Conservation (phyloP, 805 yeast species). For the Pichia insulana region DNA sequence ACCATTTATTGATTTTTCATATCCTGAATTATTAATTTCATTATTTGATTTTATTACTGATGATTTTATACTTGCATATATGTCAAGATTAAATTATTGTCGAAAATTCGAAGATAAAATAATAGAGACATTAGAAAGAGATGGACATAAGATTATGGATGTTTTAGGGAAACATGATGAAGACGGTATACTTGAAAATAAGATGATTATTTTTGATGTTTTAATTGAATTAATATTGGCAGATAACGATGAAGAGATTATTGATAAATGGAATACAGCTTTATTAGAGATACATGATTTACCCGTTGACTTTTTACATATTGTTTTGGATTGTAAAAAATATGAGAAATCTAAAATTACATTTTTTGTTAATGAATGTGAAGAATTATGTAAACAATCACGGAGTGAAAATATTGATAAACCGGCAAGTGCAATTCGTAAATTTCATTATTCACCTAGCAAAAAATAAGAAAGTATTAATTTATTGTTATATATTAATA, state of each 20-base stretch:
- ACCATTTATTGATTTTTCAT: conserved; percentile 23
- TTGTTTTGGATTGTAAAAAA: conserved; percentile 44
- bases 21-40: conserved; percentile 24
- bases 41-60: conserved; percentile 27
- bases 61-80: conserved; percentile 32
- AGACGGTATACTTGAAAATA: conserved; percentile 13
- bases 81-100: conserved; percentile 18
- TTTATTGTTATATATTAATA: conserved; percentile 1
- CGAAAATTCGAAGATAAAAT: conserved; percentile 23
- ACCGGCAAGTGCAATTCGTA: conserved; percentile 4
- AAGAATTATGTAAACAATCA: conserved; percentile 8
- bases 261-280: conserved; percentile 36
- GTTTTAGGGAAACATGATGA: conserved; percentile 40
- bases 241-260: conserved; percentile 37
- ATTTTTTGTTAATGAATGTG: conserved; percentile 21
- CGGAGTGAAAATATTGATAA: conserved; percentile 3
- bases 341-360: conserved; percentile 10
- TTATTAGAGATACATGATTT: conserved; percentile 66
- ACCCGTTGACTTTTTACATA: conserved; percentile 60
- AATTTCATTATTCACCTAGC: conserved; percentile 11
- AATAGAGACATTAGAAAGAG: conserved; percentile 47
- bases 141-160: conserved; percentile 47
- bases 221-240: conserved; percentile 48
- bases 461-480: not conserved
- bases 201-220: conserved; percentile 49